Base-by-base conservation (phyloP, 2,329 filamentous ascomycete species). In the Aspergillus fumigatiaffinis region DNA sequence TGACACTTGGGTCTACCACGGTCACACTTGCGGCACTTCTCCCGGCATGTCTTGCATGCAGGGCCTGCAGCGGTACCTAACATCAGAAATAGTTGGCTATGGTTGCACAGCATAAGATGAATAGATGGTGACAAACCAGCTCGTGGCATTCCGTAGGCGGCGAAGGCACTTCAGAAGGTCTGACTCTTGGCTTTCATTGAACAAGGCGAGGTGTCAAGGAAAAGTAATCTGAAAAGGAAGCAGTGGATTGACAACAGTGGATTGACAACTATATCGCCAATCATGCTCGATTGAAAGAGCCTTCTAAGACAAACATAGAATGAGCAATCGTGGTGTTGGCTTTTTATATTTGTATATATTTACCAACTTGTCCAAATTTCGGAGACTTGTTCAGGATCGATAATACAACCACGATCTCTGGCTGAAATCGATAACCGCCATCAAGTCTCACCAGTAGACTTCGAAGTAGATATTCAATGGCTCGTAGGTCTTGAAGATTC, bases 21-120 rank as follows among this genome's bases (percentile, higher is more conserved):
- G 52, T 72, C 69, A 51, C 70, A 72, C 59, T 64, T 64, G 20
- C 69, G 67, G 46, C 67, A 71, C 54, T 72, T 72, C 55, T 71
- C 65, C 56, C 69, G 65, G 53, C 70, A 72, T 55, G 70, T 72
- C 56, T 67, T 55, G 55, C 70, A 72, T 46, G 70, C 69, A 23
- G 70, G 66, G 50, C 65, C 70, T 71, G n/a, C 17, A 8, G 42
- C 25, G 2, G 23, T 47, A 23, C 44, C 44, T 47, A 17, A 25
- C 6, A 12, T 23, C 23, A 47, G 20, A 23, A 14, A 12, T 23
- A 7, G 23, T 47, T 47, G 21, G 44, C 21, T 47, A 25, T 25
- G 20, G 44, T 47, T 26, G 44, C 44, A 47, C 44, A 26, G 21
- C 44, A 25, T 23, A 26, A 23, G 21, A 26, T 10, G 3, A 21